Evolutionary conservation across 306 rosid genomes (phyloP), one percentile per base, ranked within the genome.

Genomic region (Glycine tomentella): DNA sequence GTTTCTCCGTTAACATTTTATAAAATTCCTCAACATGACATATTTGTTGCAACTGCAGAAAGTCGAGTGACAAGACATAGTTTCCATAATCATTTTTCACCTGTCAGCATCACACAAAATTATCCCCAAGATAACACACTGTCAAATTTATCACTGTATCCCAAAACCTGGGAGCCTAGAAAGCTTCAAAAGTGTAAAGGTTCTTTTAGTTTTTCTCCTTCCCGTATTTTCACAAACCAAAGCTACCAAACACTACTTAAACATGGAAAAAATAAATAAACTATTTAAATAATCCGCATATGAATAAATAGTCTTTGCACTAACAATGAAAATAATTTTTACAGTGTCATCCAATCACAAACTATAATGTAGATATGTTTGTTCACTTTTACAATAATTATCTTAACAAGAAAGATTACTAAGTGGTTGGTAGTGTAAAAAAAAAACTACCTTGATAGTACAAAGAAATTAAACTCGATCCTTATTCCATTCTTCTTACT

Each of bases 1-100:
- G 98, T 69, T 85, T 89, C 68, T 85, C 98, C 80, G 81, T 86
- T 62, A 93, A 76, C 86, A 92, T 87, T 57, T 70, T 78, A 48
- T 87, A 89, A 76, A 91, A 81, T 25, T 89, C 91, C 81, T 61
- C 86, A 15, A 86, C 38, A 40, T 74, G 84, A 25, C 31, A 25
- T 31, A 58, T 71, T 55, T 83, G 86, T 50, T 84, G 84, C 74
- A 93, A 88, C 48, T 87, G 90, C 80, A 90, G 90, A 69, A 91
- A 88, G 87, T 95, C 97, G 50, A 95, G 68, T 33, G 91, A 80
- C 88, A 95, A 51, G 70, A 69, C 84, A 2, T 83, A 80, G 2
- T 83, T 83, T 55, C 89, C 94, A 36, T 62, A 78, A 42, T 88
- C 91, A 33, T 80, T 88, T 69, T 85, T 88, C 1, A 84, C 85